A percentile compares a stretch with the other conserved stretches of the same genome.
phyloP scores from a whole-genome alignment of 192 early-diverging fungal species.

The Gryganskiella cystojenkinii region DNA sequence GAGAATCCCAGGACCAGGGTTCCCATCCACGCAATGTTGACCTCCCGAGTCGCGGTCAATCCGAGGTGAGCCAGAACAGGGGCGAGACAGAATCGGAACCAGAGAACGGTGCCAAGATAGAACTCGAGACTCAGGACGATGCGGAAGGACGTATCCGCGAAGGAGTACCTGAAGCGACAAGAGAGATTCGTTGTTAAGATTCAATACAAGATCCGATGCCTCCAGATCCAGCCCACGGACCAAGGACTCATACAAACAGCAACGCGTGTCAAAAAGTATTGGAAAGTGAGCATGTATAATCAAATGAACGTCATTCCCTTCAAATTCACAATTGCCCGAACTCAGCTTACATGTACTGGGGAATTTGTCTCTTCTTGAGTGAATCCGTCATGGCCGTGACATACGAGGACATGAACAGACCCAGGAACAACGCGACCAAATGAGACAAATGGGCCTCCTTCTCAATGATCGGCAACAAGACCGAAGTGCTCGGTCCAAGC shows the following conservation, averaged over 20 bases:
- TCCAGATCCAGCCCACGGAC: background rate
- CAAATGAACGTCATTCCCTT: too few relatives aligned
- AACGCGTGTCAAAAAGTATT: background rate
- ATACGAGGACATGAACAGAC: constrained; percentile 50
- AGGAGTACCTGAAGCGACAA: constrained; percentile 37
- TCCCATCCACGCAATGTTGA: constrained; percentile 43
- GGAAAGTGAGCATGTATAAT: background rate
- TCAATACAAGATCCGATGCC: background rate
- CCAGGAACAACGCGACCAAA: constrained; percentile 34
- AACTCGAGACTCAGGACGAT: constrained; percentile 49
- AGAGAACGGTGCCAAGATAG: constrained; percentile 42
- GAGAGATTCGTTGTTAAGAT: background rate
- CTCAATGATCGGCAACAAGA: constrained; percentile 38
- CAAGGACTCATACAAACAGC: background rate
- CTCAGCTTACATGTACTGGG: constrained; percentile 34
- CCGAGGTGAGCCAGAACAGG: constrained; percentile 32
- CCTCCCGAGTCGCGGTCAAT: constrained; percentile 13
- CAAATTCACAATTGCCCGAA: background rate
- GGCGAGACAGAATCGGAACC: constrained; percentile 45
- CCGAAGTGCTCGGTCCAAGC: constrained; percentile 21
- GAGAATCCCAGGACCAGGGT: constrained; percentile 46
- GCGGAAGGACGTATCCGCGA: constrained; percentile 40
- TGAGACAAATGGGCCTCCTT: constrained; percentile 37
- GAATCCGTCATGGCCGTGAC: constrained; percentile 44
- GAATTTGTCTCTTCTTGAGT: constrained; percentile 46